Evolutionary conservation across 306 rosid species (phyloP).

Genomic region (Corylus americana): DNA sequence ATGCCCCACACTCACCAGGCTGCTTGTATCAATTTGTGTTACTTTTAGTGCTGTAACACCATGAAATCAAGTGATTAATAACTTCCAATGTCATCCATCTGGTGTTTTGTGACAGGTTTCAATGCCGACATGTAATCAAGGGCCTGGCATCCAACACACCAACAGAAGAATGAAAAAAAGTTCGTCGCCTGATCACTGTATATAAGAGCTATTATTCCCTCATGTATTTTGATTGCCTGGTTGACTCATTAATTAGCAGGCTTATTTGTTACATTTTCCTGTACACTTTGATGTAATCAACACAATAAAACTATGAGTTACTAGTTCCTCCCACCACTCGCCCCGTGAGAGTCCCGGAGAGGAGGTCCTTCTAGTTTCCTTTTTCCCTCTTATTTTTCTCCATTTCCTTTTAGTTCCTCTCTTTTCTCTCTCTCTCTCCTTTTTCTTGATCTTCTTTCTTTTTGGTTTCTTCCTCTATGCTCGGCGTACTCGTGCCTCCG

Average conservation of each 20-base stretch:
- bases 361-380: too few species aligned
- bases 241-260: neutral
- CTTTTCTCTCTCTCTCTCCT: too few species aligned
- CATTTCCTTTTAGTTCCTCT: too few species aligned
- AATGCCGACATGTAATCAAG: slow-evolving; percentile 85
- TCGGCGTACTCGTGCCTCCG: too few species aligned
- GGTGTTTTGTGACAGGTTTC: slow-evolving; percentile 63
- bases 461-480: too few species aligned
- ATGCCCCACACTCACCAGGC: neutral
- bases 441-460: too few species aligned
- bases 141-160: slow-evolving; percentile 63
- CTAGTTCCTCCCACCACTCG: too few species aligned
- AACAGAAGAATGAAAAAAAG: slow-evolving; percentile 57
- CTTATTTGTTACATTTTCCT: neutral
- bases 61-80: neutral
- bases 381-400: too few species aligned
- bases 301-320: too few species aligned
- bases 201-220: neutral
- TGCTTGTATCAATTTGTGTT: neutral
- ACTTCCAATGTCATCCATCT: slow-evolving; percentile 15
- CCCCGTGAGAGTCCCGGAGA: too few species aligned
- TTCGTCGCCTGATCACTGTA: neutral
- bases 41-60: too few species aligned
- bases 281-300: neutral
- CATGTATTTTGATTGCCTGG: neutral